Evolutionary conservation across 2,329 filamentous ascomycete species (phyloP), one percentile per base, ranked within the genome.

Genomic region (Elsinoe perseae): DNA sequence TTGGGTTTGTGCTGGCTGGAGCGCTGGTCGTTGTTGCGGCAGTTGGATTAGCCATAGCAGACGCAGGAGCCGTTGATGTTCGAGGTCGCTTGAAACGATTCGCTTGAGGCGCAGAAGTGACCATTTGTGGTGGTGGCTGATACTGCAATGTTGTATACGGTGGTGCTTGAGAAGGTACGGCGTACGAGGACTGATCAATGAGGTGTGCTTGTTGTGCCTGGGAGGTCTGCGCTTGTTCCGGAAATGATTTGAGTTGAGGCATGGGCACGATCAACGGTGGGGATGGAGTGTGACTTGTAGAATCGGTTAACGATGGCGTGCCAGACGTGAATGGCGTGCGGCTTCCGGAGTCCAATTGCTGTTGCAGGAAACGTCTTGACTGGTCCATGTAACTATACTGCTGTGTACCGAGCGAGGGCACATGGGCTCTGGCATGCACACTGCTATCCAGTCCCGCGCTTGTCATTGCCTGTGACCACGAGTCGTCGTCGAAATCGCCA

Each of bases 51-150:
- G 52, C 6, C 4, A 16, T 38, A 5, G 48, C 25, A 9, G 48
- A 52, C 25, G 48, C 30, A 12, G 48, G 21, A 6, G 28, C 30
- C 12, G 48, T 52, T 27, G 16, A 36, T 20, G 48, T 52, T 14
- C 48, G 48, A 18, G 48, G 25, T 4, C 48, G 48, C 25, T 52
- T 52, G 48, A 52, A 52, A 10, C 20, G 48, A 4, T 21, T 28
- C 8, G 30, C n/a, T 18, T 21, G 40, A 4, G 40, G 14, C 6
- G 40, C 25, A 21, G 40, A 25, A 20, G n/a, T 18, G 18, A 25
- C 25, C 12, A 21, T 12, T 18, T 44, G 8, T 18, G 40, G n/a
- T 44, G 40, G 40, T 4, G 18, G 10, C 9, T 44, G 40, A n/a
- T 44, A 44, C 12, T 32, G 44, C 12, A 27, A 20, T 3, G 48